Base-by-base conservation (phyloP, 208 protist genomes). In the Borovskyia barvae region DNA sequence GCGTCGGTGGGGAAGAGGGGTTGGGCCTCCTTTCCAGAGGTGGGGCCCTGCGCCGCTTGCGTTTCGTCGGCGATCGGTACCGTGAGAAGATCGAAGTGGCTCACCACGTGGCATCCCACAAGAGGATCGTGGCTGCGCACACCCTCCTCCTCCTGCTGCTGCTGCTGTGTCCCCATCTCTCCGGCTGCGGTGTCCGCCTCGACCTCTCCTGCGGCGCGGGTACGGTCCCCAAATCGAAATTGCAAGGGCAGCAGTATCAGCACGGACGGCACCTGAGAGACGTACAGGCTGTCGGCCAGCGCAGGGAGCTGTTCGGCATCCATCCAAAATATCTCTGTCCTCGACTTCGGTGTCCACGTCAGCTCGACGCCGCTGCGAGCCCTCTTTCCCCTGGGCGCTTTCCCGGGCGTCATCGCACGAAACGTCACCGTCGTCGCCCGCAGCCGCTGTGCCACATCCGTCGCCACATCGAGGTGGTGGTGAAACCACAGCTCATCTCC, bases 221-320 rank as follows among this genome's bases (percentile, higher is more conserved):
- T 33, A 11, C 24, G 20, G 4, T 66, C 36, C 14, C 58, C 26
- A 29, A 47, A 59, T 19, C 51, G 56, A 22, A 51, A 69, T 25
- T 67, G 48, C 41, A 70, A 41, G 7, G 69, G 52, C 0, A 53
- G 57, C 37, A 84, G 14, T 1, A 69, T n/a, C 1, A 82, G 35
- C 22, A 72, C 59, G 5, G 66, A 61, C 5, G 79, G 79, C 37
- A 81, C 74, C 33, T 57, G 35, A 2, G 57, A 22, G n/a, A 76
- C 53, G 19, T 43, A 35, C 20, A 82, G 48, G 5, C 47, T 20
- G 5, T 59, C 40, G 11, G 79, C 72, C 19, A 82, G 20, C 12
- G 22, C 47, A 9, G 66, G 61, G 24, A 77, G 63, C 32, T 57
- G 58, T 36, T 85, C 79, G 15, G 70, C 74, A 29, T 85, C 74